Evolutionary conservation across 2,329 filamentous ascomycete species (phyloP).

Genomic region (Neonectria coccinea): DNA sequence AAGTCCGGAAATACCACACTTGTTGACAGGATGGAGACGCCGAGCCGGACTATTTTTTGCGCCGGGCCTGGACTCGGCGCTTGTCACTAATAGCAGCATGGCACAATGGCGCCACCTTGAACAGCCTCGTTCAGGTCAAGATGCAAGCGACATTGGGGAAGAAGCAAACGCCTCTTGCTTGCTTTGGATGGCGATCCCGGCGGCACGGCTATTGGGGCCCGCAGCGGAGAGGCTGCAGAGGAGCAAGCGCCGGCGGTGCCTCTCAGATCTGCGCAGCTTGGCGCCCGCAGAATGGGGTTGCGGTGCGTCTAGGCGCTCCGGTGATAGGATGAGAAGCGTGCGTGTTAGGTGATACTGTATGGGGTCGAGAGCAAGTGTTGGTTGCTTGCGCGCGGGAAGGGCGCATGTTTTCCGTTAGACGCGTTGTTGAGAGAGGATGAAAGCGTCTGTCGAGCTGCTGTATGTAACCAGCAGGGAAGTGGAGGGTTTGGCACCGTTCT

Average conservation of each 20-base stretch:
- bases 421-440: conserved; percentile 27
- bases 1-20: neutral
- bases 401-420: conserved; percentile 38
- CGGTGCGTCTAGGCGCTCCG: conserved; percentile 10
- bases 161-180: neutral
- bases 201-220: conserved; percentile 19
- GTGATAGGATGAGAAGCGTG: conserved; percentile 8
- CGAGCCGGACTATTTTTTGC: neutral
- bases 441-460: neutral
- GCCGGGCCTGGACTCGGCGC: neutral
- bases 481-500: neutral
- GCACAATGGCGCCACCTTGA: neutral
- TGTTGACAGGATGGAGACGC: conserved; percentile 5
- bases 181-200: neutral
- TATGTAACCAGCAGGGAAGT: conserved; percentile 1
- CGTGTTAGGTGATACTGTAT: conserved; percentile 4
- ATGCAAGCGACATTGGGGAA: neutral
- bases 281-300: conserved; percentile 11
- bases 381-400: conserved; percentile 34
- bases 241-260: conserved; percentile 19
- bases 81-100: neutral
- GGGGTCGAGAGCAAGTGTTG: conserved; percentile 23
- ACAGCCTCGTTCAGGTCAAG: too few relatives aligned
- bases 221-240: conserved; percentile 1
- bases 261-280: conserved; percentile 10